Evolutionary conservation across 1,284 basidiomycete genomes (phyloP), one percentile per base, ranked within the genome.

Genomic region (Pholiota adiposa): DNA sequence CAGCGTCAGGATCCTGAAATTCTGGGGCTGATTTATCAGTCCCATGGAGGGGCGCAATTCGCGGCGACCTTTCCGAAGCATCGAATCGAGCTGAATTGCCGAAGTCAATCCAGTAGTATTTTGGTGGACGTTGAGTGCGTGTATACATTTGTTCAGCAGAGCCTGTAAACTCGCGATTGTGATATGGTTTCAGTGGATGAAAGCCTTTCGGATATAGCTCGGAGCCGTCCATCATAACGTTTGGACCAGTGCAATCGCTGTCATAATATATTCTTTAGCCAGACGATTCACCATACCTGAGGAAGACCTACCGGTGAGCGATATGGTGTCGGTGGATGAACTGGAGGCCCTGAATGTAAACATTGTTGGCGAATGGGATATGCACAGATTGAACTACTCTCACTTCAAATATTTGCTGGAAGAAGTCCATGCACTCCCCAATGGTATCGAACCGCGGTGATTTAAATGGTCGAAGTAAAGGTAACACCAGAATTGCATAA

Each of bases 321-420:
- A 80, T 67, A 36, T 72, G 60, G n/a, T 76, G 65, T 5, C 70
- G 38, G 58, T 80, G 79, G 67, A 80, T 72, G 50, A 75, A 79
- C 46, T 68, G 65, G 0, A 80, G 29, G 1, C 76, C 50, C 50
- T 51, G 9, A 3, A 33, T 6, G 9, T 21, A 11, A n/a, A n/a
- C n/a, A n/a, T n/a, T 33, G 4, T 27, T 33, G 16, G 27, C 54
- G 34, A 49, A 48, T 21, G n/a, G n/a, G n/a, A 49, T 48, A 31
- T 34, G n/a, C 1, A 60, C 8, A 36, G 27, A 43, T n/a, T n/a
- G n/a, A n/a, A n/a, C n/a, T n/a, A n/a, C n/a, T 31, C 48, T 36
- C 38, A 33, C 78, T 76, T 80, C 27, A 31, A 76, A 70, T 3
- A 72, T 60, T 53, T 77, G 75, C 16, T 61, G 48, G 33, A 75